phyloP scores from a whole-genome alignment of 371 early-diverging fungal species.

The Apophysomyces trapeziformis region DNA sequence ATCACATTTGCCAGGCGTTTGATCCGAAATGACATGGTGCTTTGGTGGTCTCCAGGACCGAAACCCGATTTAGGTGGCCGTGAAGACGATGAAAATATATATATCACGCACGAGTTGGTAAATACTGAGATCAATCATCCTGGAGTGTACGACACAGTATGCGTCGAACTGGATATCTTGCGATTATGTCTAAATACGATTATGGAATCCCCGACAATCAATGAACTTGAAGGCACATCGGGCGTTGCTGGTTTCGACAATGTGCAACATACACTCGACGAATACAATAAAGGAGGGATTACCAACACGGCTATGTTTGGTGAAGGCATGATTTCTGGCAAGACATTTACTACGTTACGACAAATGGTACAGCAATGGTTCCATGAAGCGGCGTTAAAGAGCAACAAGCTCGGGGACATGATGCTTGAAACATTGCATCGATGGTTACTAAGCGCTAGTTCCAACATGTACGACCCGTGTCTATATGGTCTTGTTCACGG shows the following conservation, averaged over 20 bases:
- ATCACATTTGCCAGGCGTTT: slow-evolving; percentile 83
- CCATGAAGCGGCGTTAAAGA: slow-evolving; percentile 56
- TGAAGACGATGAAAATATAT: slow-evolving; percentile 78
- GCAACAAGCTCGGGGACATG: slow-evolving; percentile 68
- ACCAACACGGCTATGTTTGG: slow-evolving; percentile 50
- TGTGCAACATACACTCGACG: slow-evolving; percentile 52
- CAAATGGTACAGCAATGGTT: slow-evolving; percentile 80
- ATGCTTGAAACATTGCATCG: slow-evolving; percentile 86
- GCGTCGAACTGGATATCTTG: slow-evolving; percentile 84
- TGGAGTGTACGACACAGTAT: slow-evolving; percentile 78
- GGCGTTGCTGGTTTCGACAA: slow-evolving; percentile 56
- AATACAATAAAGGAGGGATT: slow-evolving; percentile 52
- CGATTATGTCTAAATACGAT: slow-evolving; percentile 84
- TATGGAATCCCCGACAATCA: slow-evolving; percentile 73
- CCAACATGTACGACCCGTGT: slow-evolving; percentile 87
- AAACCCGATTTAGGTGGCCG: slow-evolving; percentile 92
- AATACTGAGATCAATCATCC: slow-evolving; percentile 77
- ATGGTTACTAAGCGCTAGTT: slow-evolving; percentile 81
- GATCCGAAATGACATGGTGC: slow-evolving; percentile 71
- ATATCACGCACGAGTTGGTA: slow-evolving; percentile 56
- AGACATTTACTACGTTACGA: slow-evolving; percentile 78
- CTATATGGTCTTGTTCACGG: slow-evolving; percentile 77
- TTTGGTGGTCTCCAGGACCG: slow-evolving; percentile 89
- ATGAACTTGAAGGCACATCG: slow-evolving; percentile 76
- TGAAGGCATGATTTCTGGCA: slow-evolving; percentile 64